Base-by-base conservation (phyloP, 495 filamentous ascomycete genomes). In the Haplographium delicatum region DNA sequence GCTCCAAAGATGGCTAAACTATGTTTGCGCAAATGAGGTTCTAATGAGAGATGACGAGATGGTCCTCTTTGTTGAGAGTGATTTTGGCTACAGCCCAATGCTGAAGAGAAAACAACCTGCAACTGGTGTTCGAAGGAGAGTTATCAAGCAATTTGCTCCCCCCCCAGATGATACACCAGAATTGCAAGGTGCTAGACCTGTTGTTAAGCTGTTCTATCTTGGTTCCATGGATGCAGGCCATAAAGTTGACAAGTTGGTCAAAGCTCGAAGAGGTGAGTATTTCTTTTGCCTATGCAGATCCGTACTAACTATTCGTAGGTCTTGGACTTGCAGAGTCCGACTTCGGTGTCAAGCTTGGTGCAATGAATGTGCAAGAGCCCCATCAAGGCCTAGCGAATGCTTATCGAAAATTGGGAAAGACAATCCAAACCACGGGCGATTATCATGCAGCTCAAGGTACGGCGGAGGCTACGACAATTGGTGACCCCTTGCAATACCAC, bases 61-160 rank as follows among this genome's bases (percentile, higher is more conserved):
- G 77, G 82, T 95, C 4, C 80, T 96, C 31, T 99, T 99, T 53
- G 90, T 97, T 19, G 94, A 99, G 65, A 93, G 89, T 59, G 94
- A 99, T 67, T 95, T 95, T 65, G 94, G 94, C 19, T 99, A 99
- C 64, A 95, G 89, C 60, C 94, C 94, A 4, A 86, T 97, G 53
- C 83, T 97, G 16, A 82, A 89, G 59, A 86, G 89, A 75, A 96
- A 95, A 71, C 94, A 99, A 68, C 94, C 94, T 5, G 94, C 94
- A 13, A 99, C 94, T 0, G 94, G 94, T 31, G 89, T 97, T 48
- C 81, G 91, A 34, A 81, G 94, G 57, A 93, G 94, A 69, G 82
- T 96, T 34, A 75, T 99, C 67, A 99, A 99, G 73, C 94, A 99
- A 67, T 99, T 99, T 63, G 94, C 94, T 13, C 94, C 94, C 5